Evolutionary conservation across 345 rosid species (phyloP).

Genomic region (Populus euphratica): DNA sequence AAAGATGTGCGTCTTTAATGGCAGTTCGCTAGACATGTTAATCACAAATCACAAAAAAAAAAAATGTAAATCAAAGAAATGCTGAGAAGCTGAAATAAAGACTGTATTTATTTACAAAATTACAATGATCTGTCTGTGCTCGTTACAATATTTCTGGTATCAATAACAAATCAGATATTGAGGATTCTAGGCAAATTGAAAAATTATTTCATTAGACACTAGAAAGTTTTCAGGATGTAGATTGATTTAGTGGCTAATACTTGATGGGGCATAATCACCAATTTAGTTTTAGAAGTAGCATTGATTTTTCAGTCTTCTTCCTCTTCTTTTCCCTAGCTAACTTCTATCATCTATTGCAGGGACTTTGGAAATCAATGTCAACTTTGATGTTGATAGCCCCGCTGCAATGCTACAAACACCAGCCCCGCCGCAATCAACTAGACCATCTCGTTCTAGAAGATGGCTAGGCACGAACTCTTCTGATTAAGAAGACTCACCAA

Average conservation of each 20-base stretch:
- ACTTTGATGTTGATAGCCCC: slow-evolving; percentile 40
- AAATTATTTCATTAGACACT: not conserved
- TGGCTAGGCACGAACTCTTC: slow-evolving; percentile 49
- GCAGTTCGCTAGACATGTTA: not conserved
- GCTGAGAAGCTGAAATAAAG: not conserved
- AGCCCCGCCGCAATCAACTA: slow-evolving; percentile 45
- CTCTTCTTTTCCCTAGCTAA: not conserved
- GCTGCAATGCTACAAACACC: slow-evolving; percentile 66
- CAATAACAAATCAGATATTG: not conserved
- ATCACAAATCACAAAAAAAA: not conserved
- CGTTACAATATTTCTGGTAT: not conserved
- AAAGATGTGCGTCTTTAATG: not conserved
- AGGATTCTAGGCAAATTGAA: not conserved
- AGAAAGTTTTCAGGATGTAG: not conserved
- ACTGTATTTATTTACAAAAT: not conserved
- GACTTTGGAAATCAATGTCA: slow-evolving; percentile 52
- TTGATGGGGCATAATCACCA: not conserved
- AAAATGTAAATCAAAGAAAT: not conserved
- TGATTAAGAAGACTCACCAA: slow-evolving; percentile 62
- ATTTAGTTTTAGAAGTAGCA: not conserved
- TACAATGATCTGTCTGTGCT: not conserved
- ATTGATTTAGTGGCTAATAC: not conserved
- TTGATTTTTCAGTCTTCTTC: not conserved
- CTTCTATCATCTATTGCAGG: slow-evolving; percentile 29
- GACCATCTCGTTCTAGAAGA: slow-evolving; percentile 57